These are phyloP conservation scores for Cryptococcus floricola DNA, from an alignment of 1,284 basidiomycete genomes.

Conservation along the genomic window DNA sequence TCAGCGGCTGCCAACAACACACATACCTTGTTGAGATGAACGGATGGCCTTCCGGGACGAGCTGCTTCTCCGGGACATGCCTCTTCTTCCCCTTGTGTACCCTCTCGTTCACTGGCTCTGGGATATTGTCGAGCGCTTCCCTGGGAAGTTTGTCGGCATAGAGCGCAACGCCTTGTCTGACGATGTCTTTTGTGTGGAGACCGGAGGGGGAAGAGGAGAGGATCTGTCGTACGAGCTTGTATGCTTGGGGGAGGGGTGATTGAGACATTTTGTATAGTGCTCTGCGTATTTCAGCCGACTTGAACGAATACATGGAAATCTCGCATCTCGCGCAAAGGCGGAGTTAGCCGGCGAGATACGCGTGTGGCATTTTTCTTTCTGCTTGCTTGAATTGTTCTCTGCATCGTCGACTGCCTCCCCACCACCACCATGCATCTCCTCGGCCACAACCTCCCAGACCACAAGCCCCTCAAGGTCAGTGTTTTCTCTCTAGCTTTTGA, in stretches of 20 bases:
- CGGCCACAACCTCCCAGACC: slow-evolving; percentile 52
- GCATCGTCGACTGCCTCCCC: not conserved
- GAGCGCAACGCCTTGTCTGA: slow-evolving; percentile 23
- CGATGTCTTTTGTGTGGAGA: slow-evolving; percentile 34
- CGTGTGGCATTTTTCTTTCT: slow-evolving; percentile 1
- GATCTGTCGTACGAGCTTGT: slow-evolving; percentile 30
- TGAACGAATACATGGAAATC: not conserved
- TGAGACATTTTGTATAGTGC: not conserved
- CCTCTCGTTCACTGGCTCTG: not conserved
- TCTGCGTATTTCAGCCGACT: not conserved
- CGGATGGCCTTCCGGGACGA: slow-evolving; percentile 36
- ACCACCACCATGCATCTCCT: slow-evolving; percentile 48
- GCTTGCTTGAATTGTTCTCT: not conserved
- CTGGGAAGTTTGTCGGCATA: slow-evolving; percentile 4
- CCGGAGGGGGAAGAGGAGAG: slow-evolving; percentile 20
- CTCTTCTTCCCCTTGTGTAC: slow-evolving; percentile 1
- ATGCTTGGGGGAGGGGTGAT: slow-evolving; percentile 22
- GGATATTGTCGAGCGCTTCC: not conserved
- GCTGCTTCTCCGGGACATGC: slow-evolving; percentile 6
- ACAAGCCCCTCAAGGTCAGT: slow-evolving; percentile 50
- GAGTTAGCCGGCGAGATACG: not conserved
- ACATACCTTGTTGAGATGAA: slow-evolving; percentile 42
- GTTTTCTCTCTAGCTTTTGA: not conserved
- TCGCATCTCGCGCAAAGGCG: not conserved
- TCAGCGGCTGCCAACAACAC: not conserved